phyloP scores from a whole-genome alignment of 192 early-diverging fungal species.

The Coemansia sp. region DNA sequence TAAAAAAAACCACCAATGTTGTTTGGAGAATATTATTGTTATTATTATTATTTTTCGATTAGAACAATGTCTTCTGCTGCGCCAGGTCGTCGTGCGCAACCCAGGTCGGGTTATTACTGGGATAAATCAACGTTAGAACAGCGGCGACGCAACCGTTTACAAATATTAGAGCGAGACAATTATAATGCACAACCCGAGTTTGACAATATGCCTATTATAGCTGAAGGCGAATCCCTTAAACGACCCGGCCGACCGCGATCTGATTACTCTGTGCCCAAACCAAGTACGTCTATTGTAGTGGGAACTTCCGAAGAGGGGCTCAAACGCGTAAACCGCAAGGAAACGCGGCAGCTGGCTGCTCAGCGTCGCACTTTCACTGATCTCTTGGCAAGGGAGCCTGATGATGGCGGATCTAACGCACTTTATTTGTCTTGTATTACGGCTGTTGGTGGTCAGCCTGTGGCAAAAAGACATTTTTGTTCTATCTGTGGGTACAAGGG shows the following conservation, averaged over 20 bases:
- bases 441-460: constrained; percentile 38
- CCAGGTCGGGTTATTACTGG: constrained; percentile 26
- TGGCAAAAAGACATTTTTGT: constrained; percentile 62
- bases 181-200: constrained; percentile 42
- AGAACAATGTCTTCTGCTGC: neutral
- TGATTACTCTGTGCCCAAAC: constrained; percentile 10
- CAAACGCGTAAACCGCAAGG: constrained; percentile 37
- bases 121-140: constrained; percentile 45
- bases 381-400: constrained; percentile 20
- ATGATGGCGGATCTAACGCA: neutral
- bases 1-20: neutral
- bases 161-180: constrained; percentile 47
- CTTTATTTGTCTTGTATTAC: constrained; percentile 28
- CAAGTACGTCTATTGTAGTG: constrained; percentile 20
- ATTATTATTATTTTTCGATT: neutral
- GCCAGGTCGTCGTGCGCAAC: constrained; percentile 8
- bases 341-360: constrained; percentile 24
- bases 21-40: neutral
- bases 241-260: constrained; percentile 22
- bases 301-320: constrained; percentile 27
- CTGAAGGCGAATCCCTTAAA: neutral
- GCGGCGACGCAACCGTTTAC: constrained; percentile 36
- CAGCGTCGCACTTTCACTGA: constrained; percentile 35
- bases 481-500: constrained; percentile 69
- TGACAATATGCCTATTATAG: constrained; percentile 24